Conservation (phyloP, 2,329 filamentous ascomycete genomes). For the Atkinsonella hypoxylon region DNA sequence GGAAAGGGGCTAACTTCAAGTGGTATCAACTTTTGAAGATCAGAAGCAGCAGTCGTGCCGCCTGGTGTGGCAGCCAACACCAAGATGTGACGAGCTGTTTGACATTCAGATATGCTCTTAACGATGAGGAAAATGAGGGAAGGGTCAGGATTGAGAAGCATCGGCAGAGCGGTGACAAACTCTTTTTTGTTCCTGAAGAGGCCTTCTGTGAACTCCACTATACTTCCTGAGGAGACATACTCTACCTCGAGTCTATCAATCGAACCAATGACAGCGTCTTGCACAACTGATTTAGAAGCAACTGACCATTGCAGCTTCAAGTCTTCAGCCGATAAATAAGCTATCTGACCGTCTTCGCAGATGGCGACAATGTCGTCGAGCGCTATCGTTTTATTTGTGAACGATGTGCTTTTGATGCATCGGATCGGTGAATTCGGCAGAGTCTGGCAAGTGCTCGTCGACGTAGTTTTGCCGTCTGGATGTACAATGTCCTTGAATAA, state of each 20-base stretch:
- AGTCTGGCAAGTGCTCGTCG: constrained; percentile 33
- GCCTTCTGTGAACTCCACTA: constrained; percentile 38
- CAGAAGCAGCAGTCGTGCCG: constrained; percentile 12
- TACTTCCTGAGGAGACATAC: constrained; percentile 32
- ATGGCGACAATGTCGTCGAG: constrained; percentile 39
- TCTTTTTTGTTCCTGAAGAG: constrained; percentile 44
- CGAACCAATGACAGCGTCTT: constrained; percentile 21
- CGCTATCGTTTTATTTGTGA: constrained; percentile 13
- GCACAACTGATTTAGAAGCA: constrained; percentile 21
- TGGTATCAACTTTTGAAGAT: constrained; percentile 24
- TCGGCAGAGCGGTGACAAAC: constrained; percentile 37
- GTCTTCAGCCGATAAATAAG: constrained; percentile 46
- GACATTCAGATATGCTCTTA: constrained; percentile 19
- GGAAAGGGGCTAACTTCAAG: constrained; percentile 28
- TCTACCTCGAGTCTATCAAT: constrained; percentile 34
- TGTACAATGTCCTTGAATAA: constrained; percentile 47
- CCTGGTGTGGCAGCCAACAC: constrained; percentile 21
- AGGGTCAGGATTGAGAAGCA: constrained; percentile 31
- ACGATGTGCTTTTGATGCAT: constrained; percentile 23
- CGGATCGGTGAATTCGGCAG: constrained; percentile 26
- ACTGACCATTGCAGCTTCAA: constrained; percentile 23
- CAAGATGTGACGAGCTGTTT: constrained; percentile 19
- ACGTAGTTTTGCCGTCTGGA: constrained; percentile 37
- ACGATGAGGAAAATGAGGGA: constrained; percentile 45
- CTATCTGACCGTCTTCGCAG: constrained; percentile 47